Evolutionary conservation across 352 stramenopile species (phyloP).

Genomic region (Blastocystis sp.): DNA sequence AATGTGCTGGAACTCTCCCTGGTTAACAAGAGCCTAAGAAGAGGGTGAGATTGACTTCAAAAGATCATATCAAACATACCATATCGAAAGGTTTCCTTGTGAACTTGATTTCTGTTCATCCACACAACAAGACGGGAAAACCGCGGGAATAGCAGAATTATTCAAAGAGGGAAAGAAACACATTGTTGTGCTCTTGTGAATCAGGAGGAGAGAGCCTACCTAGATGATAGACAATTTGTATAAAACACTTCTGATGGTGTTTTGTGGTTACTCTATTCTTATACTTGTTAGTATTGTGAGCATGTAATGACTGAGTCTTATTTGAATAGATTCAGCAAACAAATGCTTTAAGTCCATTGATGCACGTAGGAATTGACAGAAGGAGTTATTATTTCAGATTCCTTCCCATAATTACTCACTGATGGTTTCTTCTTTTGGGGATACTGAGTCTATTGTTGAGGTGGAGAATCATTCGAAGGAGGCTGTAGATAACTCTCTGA

Average conservation of each 20-base stretch:
- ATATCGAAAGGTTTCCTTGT: slow-evolving; percentile 59
- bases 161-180: neutral
- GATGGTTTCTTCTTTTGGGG: too few species aligned
- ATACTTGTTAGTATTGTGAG: too few species aligned
- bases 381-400: too few species aligned
- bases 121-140: neutral
- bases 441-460: too few species aligned
- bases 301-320: too few species aligned
- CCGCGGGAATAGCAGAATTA: neutral
- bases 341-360: too few species aligned
- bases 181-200: neutral
- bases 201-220: neutral
- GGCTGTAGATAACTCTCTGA: too few species aligned
- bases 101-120: slow-evolving; percentile 17
- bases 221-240: neutral
- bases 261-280: neutral
- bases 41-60: neutral
- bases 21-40: slow-evolving; percentile 40
- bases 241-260: neutral
- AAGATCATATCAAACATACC: neutral
- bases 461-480: too few species aligned
- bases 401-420: too few species aligned
- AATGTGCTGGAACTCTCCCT: slow-evolving; percentile 63
- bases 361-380: too few species aligned
- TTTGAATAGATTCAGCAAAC: too few species aligned